phyloP scores from a whole-genome alignment of 345 rosid genomes.

The Aquilaria malaccensis region DNA sequence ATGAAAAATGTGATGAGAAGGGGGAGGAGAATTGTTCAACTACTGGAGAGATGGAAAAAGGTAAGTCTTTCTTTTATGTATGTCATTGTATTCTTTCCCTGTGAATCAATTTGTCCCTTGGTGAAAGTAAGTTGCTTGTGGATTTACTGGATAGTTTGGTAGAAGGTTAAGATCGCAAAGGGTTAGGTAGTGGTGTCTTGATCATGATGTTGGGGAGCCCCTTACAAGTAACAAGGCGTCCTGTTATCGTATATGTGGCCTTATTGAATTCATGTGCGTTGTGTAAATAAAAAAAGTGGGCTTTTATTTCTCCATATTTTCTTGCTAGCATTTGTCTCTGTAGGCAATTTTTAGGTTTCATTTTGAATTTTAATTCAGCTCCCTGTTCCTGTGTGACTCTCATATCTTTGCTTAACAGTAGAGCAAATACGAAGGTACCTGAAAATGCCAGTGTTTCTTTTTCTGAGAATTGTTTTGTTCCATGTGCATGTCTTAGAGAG shows the following conservation, averaged over 20 bases:
- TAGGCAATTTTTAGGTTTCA: no score
- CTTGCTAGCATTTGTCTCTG: no score
- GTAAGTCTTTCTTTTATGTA: slow-evolving; percentile 24
- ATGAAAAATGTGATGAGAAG: slow-evolving; percentile 17
- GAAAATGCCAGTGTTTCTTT: no score
- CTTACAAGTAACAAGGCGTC: neutral
- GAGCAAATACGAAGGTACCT: no score
- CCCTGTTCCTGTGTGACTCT: no score
- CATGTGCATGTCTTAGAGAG: no score
- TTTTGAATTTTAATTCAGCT: no score
- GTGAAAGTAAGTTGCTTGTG: neutral
- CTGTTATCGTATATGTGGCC: slow-evolving; percentile 7
- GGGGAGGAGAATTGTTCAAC: slow-evolving; percentile 28
- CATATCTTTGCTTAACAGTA: no score
- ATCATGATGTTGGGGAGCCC: neutral
- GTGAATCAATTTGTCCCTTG: neutral
- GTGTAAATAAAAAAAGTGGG: slow-evolving; percentile 7
- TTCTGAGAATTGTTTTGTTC: no score
- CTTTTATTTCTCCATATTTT: slow-evolving; percentile 1
- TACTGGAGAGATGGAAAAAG: slow-evolving; percentile 46
- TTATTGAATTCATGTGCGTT: slow-evolving; percentile 7
- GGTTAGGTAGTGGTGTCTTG: slow-evolving; percentile 2
- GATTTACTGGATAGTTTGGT: neutral
- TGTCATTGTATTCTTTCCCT: neutral
- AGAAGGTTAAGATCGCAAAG: neutral